phyloP scores from a whole-genome alignment of 2,329 filamentous ascomycete genomes.

The Claviceps sp. region DNA sequence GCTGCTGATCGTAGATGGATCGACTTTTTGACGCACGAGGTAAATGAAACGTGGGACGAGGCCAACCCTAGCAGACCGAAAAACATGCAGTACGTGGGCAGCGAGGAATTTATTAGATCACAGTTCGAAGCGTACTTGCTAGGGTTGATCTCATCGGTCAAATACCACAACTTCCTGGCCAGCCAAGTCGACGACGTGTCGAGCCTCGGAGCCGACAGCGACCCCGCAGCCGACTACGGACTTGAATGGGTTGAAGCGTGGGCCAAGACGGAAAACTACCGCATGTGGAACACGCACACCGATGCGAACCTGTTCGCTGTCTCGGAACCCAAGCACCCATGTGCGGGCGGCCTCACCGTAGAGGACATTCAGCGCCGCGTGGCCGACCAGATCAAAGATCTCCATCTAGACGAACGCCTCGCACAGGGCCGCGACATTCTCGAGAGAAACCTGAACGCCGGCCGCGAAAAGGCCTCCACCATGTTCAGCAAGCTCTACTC shows the following conservation, averaged over 20 bases:
- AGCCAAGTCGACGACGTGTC: slow-evolving; percentile 55
- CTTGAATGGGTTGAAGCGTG: slow-evolving; percentile 77
- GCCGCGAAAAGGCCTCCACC: slow-evolving; percentile 74
- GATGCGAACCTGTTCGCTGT: slow-evolving; percentile 90
- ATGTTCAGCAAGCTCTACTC: slow-evolving; percentile 83
- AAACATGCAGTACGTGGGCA: slow-evolving; percentile 86
- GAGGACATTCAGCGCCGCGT: slow-evolving; percentile 88
- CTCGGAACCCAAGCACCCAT: slow-evolving; percentile 84
- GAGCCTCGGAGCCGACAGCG: slow-evolving; percentile 60
- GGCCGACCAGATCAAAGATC: slow-evolving; percentile 80
- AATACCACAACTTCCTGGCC: slow-evolving; percentile 68
- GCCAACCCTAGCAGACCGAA: slow-evolving; percentile 80
- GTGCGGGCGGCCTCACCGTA: slow-evolving; percentile 80
- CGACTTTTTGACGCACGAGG: slow-evolving; percentile 82
- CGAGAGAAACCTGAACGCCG: slow-evolving; percentile 78
- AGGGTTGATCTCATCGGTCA: slow-evolving; percentile 74
- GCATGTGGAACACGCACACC: slow-evolving; percentile 68
- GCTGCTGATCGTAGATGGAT: slow-evolving; percentile 90
- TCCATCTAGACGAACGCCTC: slow-evolving; percentile 85
- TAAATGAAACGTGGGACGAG: slow-evolving; percentile 95
- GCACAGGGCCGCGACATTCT: slow-evolving; percentile 72
- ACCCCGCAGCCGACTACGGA: slow-evolving; percentile 75
- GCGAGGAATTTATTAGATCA: slow-evolving; percentile 91
- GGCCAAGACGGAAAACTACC: slow-evolving; percentile 80
- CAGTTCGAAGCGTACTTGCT: slow-evolving; percentile 97